phyloP scores from a whole-genome alignment of 805 yeast species.

The Kluyveromyces dobzhanskii region DNA sequence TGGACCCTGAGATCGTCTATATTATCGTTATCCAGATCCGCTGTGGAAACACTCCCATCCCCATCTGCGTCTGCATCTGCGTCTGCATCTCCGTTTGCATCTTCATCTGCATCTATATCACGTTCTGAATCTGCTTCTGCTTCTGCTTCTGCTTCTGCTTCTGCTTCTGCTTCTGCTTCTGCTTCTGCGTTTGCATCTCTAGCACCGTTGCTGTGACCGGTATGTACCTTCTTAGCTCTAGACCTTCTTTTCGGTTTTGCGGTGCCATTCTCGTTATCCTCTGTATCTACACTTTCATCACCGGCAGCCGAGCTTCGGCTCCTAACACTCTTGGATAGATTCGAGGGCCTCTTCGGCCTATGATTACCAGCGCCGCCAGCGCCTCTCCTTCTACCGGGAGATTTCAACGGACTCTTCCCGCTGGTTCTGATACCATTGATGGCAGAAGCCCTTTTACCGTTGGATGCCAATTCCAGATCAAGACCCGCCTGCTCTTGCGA shows the following conservation, averaged over 20 bases:
- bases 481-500: neutral
- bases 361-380: neutral
- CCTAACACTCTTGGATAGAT: neutral
- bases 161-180: neutral
- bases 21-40: neutral
- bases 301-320: neutral
- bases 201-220: neutral
- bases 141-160: neutral
- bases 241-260: no score
- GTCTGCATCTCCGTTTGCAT: conserved; percentile 2
- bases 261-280: neutral
- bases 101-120: no score
- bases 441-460: neutral
- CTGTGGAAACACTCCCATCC: neutral
- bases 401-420: neutral
- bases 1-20: no score
- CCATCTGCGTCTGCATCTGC: no score
- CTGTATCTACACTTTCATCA: conserved; percentile 2
- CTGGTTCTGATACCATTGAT: neutral
- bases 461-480: no score
- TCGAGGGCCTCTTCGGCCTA: neutral
- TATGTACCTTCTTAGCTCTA: neutral
- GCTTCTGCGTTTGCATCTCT: conserved; percentile 3
- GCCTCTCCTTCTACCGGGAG: neutral
- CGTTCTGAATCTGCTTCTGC: conserved; percentile 2